Percentiles rank a stretch among this genome's conserved stretches.
phyloP scores from a whole-genome alignment of 2,329 filamentous ascomycete species.

The Aspergillus fumigatiaffinis region DNA sequence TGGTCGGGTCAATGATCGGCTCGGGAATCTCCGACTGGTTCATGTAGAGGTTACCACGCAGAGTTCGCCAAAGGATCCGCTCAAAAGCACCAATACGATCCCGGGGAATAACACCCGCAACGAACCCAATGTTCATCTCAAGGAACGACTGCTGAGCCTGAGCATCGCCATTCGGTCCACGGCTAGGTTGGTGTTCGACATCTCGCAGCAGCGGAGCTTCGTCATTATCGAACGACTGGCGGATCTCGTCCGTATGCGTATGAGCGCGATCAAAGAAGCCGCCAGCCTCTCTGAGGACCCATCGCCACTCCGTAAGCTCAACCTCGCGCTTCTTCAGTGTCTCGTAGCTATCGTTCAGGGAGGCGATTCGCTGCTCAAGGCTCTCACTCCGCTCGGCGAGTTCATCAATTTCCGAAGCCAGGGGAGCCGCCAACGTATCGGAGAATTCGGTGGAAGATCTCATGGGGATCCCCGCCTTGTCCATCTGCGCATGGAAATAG shows the following conservation, averaged over 20 bases:
- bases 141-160: conserved; percentile 82
- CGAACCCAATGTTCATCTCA: conserved; percentile 98
- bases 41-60: conserved; percentile 98
- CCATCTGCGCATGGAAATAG: conserved; percentile 95
- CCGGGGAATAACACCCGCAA: conserved; percentile 89
- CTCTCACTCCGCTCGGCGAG: conserved; percentile 87
- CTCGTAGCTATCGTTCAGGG: conserved; percentile 97
- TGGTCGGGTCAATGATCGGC: conserved; percentile 83
- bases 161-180: conserved; percentile 57
- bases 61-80: conserved; percentile 93
- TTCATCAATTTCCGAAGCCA: conserved; percentile 93
- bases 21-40: conserved; percentile 98
- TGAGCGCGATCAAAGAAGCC: conserved; percentile 97
- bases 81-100: conserved; percentile 95
- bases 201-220: conserved; percentile 92
- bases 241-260: conserved; percentile 94
- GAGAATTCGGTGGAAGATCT: conserved; percentile 88
- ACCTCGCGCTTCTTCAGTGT: conserved; percentile 96
- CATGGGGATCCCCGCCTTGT: conserved; percentile 81
- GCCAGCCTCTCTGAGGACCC: conserved; percentile 92
- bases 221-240: conserved; percentile 79
- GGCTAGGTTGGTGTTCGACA: conserved; percentile 72
- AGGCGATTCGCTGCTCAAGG: conserved; percentile 84
- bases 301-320: conserved; percentile 96
- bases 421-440: conserved; percentile 79